These are phyloP conservation scores for Russula compacta DNA, from an alignment of 768 basidiomycete species.

Conservation along the genomic window DNA sequence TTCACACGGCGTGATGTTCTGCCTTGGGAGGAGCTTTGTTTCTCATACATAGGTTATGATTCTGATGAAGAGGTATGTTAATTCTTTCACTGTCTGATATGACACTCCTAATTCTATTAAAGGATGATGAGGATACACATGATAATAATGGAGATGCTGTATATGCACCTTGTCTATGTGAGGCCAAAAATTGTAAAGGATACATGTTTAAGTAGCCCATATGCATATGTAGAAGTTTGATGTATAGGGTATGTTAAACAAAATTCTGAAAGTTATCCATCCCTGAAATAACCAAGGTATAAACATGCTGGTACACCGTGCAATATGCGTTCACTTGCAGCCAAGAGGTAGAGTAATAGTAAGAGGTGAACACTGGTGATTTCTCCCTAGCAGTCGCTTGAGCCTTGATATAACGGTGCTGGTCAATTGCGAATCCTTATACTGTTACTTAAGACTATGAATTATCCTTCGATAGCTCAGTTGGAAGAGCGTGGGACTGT, in stretches of 20 bases:
- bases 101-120: neutral
- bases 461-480: slow-evolving; percentile 16
- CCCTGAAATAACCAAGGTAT: no score
- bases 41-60: slow-evolving; percentile 54
- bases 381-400: no score
- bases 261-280: no score
- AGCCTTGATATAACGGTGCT: no score
- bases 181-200: slow-evolving; percentile 43
- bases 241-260: no score
- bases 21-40: slow-evolving; percentile 63
- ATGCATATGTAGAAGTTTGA: no score
- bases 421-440: neutral
- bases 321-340: no score
- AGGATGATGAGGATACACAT: slow-evolving; percentile 3
- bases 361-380: no score
- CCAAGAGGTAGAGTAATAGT: no score
- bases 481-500: slow-evolving; percentile 20
- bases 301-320: no score
- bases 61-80: slow-evolving; percentile 28
- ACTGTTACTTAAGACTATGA: fast-evolving
- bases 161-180: slow-evolving; percentile 43
- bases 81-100: neutral
- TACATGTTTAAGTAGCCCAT: slow-evolving; percentile 21
- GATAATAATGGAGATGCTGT: slow-evolving; percentile 32
- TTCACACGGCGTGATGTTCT: slow-evolving; percentile 60